Conservation (phyloP, 2,329 filamentous ascomycete species). For the Didymella keratinophila region DNA sequence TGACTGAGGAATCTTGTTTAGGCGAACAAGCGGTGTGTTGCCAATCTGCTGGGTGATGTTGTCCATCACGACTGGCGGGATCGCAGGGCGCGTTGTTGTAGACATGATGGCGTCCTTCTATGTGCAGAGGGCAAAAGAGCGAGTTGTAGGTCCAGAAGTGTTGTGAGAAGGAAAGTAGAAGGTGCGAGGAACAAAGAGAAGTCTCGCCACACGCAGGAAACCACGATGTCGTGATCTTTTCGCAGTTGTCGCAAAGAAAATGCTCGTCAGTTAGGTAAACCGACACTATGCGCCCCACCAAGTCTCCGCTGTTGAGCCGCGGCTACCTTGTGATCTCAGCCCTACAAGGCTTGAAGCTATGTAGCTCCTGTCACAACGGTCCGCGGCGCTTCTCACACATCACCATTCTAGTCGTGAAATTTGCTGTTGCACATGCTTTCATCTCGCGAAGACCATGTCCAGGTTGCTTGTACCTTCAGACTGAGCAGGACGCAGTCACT, state of each 20-base stretch:
- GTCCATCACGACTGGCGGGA: slow-evolving; percentile 65
- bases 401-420: neutral
- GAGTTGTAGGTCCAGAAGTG: neutral
- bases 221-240: slow-evolving; percentile 22
- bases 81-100: slow-evolving; percentile 57
- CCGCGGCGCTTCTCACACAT: neutral
- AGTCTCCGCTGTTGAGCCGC: slow-evolving; percentile 18
- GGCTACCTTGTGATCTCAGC: slow-evolving; percentile 16
- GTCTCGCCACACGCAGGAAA: slow-evolving; percentile 16
- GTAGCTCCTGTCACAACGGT: neutral
- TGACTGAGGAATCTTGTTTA: slow-evolving; percentile 92
- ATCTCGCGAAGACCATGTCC: neutral
- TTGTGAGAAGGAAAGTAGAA: neutral
- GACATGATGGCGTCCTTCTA: slow-evolving; percentile 51
- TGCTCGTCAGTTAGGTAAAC: slow-evolving; percentile 21
- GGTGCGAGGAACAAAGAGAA: slow-evolving; percentile 5
- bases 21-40: slow-evolving; percentile 91
- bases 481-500: neutral
- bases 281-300: slow-evolving; percentile 19
- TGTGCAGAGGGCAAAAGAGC: neutral
- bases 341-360: slow-evolving; percentile 6
- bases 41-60: slow-evolving; percentile 88
- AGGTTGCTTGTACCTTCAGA: neutral
- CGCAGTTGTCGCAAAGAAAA: slow-evolving; percentile 21
- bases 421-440: neutral